These are phyloP conservation scores for Aspergillus jensenii DNA, from an alignment of 2,329 filamentous ascomycete genomes.

Conservation along the genomic window DNA sequence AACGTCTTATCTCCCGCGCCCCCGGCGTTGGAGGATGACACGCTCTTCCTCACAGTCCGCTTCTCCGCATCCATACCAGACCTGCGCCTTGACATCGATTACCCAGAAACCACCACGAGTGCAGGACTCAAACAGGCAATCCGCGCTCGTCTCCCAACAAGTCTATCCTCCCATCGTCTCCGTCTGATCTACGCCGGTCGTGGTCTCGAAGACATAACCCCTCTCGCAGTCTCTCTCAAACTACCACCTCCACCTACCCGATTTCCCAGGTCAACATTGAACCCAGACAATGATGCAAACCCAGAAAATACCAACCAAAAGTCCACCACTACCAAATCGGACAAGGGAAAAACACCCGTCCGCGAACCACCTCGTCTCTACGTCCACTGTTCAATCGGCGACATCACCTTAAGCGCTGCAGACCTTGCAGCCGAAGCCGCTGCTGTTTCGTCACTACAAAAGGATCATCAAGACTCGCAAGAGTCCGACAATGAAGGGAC, in stretches of 20 bases:
- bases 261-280: constrained; percentile 28
- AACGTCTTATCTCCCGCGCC: background rate
- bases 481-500: constrained; percentile 3
- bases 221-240: constrained; percentile 68
- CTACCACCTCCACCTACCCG: constrained; percentile 57
- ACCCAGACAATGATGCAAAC: constrained; percentile 18
- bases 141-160: constrained; percentile 65
- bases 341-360: constrained; percentile 69
- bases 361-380: constrained; percentile 65
- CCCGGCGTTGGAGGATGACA: constrained; percentile 11
- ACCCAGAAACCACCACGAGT: constrained; percentile 68
- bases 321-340: constrained; percentile 42
- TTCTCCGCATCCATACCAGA: constrained; percentile 86
- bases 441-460: constrained; percentile 29
- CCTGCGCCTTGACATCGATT: constrained; percentile 71
- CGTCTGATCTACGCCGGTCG: constrained; percentile 89
- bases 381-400: constrained; percentile 89
- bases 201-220: constrained; percentile 71
- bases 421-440: constrained; percentile 70
- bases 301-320: constrained; percentile 45
- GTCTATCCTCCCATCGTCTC: constrained; percentile 67
- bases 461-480: constrained; percentile 18
- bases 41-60: constrained; percentile 77
- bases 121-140: constrained; percentile 80
- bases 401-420: constrained; percentile 64